Conservation (phyloP, 2,329 filamentous ascomycete genomes). For the Arthrobotrys iridis region DNA sequence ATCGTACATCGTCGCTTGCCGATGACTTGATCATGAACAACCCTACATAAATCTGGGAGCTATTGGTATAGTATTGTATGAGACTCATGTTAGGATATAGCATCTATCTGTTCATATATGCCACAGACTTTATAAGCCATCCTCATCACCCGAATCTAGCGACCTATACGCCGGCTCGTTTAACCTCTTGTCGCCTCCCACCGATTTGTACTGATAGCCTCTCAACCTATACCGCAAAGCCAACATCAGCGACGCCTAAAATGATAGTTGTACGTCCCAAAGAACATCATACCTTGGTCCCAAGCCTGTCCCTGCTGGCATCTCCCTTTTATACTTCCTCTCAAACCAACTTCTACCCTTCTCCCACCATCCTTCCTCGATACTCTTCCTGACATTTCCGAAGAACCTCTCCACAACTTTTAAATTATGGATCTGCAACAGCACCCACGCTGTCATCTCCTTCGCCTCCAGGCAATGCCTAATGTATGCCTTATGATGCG, state of each 20-base stretch:
- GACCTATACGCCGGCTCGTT: slow-evolving; percentile 75
- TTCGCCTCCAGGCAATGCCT: slow-evolving; percentile 88
- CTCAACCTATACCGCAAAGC: slow-evolving; percentile 67
- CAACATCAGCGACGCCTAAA: background rate
- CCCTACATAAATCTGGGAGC: no score
- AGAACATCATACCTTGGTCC: slow-evolving; percentile 71
- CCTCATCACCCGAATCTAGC: slow-evolving; percentile 63
- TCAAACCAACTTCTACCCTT: slow-evolving; percentile 71
- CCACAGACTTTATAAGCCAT: slow-evolving; percentile 65
- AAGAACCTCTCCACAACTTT: slow-evolving; percentile 79
- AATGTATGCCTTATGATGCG: slow-evolving; percentile 86
- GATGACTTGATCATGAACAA: background rate
- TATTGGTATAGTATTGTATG: slow-evolving; percentile 58
- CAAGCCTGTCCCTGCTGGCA: slow-evolving; percentile 79
- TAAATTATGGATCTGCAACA: slow-evolving; percentile 93
- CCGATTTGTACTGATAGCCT: slow-evolving; percentile 82
- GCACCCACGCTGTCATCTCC: slow-evolving; percentile 95
- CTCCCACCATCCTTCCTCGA: slow-evolving; percentile 69
- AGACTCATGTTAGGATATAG: slow-evolving; percentile 54
- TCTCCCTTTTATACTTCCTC: slow-evolving; percentile 72
- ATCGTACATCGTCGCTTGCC: no score
- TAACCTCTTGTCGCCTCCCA: slow-evolving; percentile 72
- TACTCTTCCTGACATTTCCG: slow-evolving; percentile 71
- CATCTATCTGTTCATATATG: slow-evolving; percentile 67
- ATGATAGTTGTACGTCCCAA: background rate